phyloP scores from a whole-genome alignment of 2,329 filamentous ascomycete species.

The Pseudophaeomoniella oleicola region DNA sequence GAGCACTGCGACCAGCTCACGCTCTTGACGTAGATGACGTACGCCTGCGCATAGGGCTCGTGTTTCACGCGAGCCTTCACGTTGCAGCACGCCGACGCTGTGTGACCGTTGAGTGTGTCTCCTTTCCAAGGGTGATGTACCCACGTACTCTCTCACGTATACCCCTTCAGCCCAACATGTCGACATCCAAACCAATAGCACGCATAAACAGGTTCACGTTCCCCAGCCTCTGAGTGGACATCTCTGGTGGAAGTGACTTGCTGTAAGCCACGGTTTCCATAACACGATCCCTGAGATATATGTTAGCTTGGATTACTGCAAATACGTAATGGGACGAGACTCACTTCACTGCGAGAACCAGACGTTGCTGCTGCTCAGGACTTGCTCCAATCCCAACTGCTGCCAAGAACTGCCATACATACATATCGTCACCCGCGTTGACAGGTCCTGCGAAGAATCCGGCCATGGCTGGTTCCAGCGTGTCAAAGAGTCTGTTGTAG shows the following conservation, averaged over 20 bases:
- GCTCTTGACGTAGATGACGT: no score
- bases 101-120: no score
- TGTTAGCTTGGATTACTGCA: slow-evolving; percentile 8
- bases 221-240: slow-evolving; percentile 67
- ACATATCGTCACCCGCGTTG: slow-evolving; percentile 80
- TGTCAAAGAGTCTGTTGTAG: slow-evolving; percentile 78
- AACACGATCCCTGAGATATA: slow-evolving; percentile 54
- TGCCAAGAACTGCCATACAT: slow-evolving; percentile 95
- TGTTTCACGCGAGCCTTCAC: no score
- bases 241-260: slow-evolving; percentile 76
- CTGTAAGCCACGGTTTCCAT: slow-evolving; percentile 85
- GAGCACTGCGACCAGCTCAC: no score
- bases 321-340: slow-evolving; percentile 11
- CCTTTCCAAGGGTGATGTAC: no score
- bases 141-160: no score
- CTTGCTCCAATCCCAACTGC: slow-evolving; percentile 87
- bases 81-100: no score
- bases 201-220: slow-evolving; percentile 99
- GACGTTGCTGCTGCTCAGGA: slow-evolving; percentile 84
- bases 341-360: slow-evolving; percentile 84
- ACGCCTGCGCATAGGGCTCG: no score
- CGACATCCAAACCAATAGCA: slow-evolving; percentile 95
- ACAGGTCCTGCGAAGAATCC: slow-evolving; percentile 86
- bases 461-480: slow-evolving; percentile 67
- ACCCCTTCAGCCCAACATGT: slow-evolving; percentile 52